phyloP scores from a whole-genome alignment of 2,329 filamentous ascomycete genomes.

The Penicillium sp. region DNA sequence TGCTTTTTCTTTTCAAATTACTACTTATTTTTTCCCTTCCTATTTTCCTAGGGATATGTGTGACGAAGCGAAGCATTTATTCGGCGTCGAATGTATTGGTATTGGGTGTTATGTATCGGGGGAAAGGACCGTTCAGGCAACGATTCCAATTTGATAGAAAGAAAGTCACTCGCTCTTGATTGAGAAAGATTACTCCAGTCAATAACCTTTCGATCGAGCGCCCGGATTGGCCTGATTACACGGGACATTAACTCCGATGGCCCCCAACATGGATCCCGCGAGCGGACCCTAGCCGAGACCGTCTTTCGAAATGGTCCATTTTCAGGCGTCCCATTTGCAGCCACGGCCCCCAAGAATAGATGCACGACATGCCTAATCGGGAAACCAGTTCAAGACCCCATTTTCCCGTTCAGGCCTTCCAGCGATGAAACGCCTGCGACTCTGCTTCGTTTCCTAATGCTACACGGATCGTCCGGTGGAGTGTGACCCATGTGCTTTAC shows the following conservation, averaged over 20 bases:
- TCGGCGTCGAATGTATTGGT: constrained; percentile 12
- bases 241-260: constrained; percentile 6
- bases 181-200: neutral
- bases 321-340: constrained; percentile 11
- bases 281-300: neutral
- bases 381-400: neutral
- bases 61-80: constrained; percentile 20
- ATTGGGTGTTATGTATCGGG: neutral
- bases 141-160: neutral
- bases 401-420: neutral
- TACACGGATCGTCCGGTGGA: neutral
- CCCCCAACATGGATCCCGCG: constrained; percentile 6
- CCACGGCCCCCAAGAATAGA: constrained; percentile 11
- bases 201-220: constrained; percentile 16
- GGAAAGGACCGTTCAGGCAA: neutral
- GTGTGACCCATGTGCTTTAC: neutral
- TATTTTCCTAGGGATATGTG: constrained; percentile 6
- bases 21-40: constrained; percentile 2
- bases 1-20: constrained; percentile 1
- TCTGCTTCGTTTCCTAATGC: neutral
- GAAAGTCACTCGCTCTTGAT: neutral
- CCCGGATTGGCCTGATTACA: constrained; percentile 4
- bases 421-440: constrained; percentile 6
- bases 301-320: neutral
- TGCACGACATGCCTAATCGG: constrained; percentile 2